phyloP scores from a whole-genome alignment of 306 rosid genomes.

The Prunus mume region DNA sequence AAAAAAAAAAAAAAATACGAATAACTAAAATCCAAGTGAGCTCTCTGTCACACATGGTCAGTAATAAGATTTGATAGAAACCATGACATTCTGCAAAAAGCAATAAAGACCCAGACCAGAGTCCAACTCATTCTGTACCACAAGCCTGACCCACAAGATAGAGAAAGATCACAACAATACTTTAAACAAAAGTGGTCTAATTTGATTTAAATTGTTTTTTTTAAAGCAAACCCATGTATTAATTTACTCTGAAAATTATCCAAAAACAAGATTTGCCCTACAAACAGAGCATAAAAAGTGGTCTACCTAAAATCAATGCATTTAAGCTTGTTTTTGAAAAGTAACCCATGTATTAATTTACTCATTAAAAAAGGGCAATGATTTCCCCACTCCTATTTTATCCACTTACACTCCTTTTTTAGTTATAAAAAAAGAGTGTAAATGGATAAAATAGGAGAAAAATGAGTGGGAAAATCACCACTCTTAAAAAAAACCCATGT shows the following conservation, averaged over 20 bases:
- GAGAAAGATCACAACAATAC: neutral
- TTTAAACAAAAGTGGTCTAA: neutral
- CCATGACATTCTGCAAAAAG: neutral
- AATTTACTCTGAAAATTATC: neutral
- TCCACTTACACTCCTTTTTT: no score
- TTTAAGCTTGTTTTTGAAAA: neutral
- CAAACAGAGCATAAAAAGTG: no score
- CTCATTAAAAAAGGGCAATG: no score
- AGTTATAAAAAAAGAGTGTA: no score
- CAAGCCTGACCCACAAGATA: neutral
- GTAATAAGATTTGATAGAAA: neutral
- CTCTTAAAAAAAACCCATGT: neutral
- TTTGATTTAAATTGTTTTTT: neutral
- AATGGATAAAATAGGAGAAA: no score
- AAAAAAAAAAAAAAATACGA: neutral
- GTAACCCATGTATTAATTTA: neutral
- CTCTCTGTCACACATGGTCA: neutral
- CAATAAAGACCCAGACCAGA: conserved; percentile 2
- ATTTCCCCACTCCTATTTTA: no score
- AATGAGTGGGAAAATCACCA: no score
- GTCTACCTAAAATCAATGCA: neutral
- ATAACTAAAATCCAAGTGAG: neutral
- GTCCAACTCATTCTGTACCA: conserved; percentile 8
- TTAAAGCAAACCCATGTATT: no score
- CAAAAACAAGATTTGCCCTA: no score